phyloP scores from a whole-genome alignment of 2,329 filamentous ascomycete species.

The Rutstroemia sp. region DNA sequence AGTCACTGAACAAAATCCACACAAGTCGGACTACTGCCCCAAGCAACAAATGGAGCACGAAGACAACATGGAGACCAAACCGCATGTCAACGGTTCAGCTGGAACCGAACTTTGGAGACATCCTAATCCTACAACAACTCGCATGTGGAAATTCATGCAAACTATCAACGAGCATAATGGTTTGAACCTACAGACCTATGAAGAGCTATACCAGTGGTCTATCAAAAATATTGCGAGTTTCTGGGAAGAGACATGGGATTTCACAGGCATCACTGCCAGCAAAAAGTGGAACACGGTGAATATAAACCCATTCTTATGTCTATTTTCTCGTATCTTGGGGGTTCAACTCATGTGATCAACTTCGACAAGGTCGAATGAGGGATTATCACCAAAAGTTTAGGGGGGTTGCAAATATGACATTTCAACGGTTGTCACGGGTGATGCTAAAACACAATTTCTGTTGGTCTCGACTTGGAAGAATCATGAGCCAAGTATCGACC shows the following conservation, averaged over 20 bases:
- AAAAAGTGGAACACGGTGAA: background rate
- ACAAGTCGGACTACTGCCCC: too few species aligned
- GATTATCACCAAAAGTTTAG: background rate
- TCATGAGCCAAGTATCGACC: too few species aligned
- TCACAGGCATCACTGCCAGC: conserved; percentile 44
- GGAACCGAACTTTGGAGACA: conserved; percentile 61
- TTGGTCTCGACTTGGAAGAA: too few species aligned
- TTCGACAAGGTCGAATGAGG: background rate
- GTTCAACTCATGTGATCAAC: background rate
- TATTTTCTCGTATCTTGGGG: background rate
- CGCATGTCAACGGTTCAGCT: background rate
- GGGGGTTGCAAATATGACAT: background rate
- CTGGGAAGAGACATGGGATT: conserved; percentile 82
- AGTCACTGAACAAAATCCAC: background rate
- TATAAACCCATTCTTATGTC: background rate
- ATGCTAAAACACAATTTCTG: too few species aligned
- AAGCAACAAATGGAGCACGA: background rate
- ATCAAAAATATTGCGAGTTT: conserved; percentile 67
- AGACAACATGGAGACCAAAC: background rate
- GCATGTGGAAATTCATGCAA: conserved; percentile 66
- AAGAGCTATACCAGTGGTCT: conserved; percentile 80
- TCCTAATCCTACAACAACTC: conserved; percentile 56
- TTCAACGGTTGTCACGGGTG: too few species aligned
- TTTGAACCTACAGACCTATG: conserved; percentile 57
- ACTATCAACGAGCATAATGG: conserved; percentile 60